phyloP scores from a whole-genome alignment of 2,329 filamentous ascomycete genomes.

The Podosphaera xanthii region DNA sequence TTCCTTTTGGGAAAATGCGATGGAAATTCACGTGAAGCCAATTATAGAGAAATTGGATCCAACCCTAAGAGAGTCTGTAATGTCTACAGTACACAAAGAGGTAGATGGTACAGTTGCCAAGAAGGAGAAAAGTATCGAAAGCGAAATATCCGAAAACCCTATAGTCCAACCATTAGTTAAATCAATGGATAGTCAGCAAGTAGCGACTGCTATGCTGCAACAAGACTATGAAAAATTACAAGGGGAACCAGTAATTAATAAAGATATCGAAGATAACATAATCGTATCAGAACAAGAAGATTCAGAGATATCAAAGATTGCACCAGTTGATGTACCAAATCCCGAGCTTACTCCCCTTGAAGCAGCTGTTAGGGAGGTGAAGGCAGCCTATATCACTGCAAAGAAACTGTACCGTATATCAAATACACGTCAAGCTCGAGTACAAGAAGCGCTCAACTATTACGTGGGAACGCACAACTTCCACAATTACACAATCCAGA shows the following conservation, averaged over 20 bases:
- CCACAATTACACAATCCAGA: slow-evolving; percentile 95
- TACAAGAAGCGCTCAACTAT: slow-evolving; percentile 50
- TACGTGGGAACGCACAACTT: slow-evolving; percentile 79
- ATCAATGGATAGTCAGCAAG: background rate
- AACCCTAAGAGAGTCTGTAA: slow-evolving; percentile 36
- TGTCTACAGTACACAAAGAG: slow-evolving; percentile 32
- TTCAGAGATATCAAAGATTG: background rate
- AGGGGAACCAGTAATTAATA: background rate
- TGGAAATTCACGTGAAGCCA: slow-evolving; percentile 59
- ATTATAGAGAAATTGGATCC: slow-evolving; percentile 39
- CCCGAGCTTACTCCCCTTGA: slow-evolving; percentile 27
- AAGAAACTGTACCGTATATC: slow-evolving; percentile 73
- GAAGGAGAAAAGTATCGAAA: background rate
- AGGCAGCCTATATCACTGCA: slow-evolving; percentile 57
- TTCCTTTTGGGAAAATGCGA: slow-evolving; percentile 62
- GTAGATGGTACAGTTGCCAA: background rate
- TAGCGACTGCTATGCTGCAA: background rate
- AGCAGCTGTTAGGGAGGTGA: slow-evolving; percentile 47
- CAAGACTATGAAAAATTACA: background rate
- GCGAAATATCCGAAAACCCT: background rate
- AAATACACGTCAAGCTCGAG: slow-evolving; percentile 41
- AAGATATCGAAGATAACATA: background rate
- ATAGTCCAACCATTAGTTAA: background rate
- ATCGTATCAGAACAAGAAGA: background rate
- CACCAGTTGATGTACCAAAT: background rate